These are phyloP conservation scores for Diaporthe aspalathi DNA, from an alignment of 2,329 filamentous ascomycete genomes.

Conservation along the genomic window DNA sequence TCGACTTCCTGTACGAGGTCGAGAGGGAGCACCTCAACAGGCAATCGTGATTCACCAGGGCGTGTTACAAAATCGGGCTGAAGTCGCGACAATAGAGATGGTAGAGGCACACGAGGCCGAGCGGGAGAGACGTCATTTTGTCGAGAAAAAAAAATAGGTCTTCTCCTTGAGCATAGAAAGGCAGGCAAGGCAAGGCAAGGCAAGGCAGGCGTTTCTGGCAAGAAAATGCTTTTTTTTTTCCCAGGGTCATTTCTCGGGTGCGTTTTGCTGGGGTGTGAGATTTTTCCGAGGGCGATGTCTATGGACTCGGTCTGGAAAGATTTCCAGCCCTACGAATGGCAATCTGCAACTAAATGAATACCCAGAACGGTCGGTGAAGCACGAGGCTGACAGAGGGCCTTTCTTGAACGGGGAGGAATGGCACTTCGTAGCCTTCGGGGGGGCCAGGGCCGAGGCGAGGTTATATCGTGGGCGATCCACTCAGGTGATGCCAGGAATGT, in stretches of 20 bases:
- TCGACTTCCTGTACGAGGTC: slow-evolving; percentile 98
- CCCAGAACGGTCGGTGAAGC: slow-evolving; percentile 15
- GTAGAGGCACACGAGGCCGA: slow-evolving; percentile 7
- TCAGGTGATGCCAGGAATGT: neutral
- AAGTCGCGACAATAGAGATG: slow-evolving; percentile 7
- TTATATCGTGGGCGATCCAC: slow-evolving; percentile 7
- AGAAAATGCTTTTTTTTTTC: slow-evolving; percentile 31
- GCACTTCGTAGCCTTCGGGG: neutral
- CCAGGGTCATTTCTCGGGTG: slow-evolving; percentile 14
- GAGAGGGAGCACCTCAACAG: slow-evolving; percentile 80
- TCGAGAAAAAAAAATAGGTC: slow-evolving; percentile 35
- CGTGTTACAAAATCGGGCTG: neutral
- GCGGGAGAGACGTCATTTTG: slow-evolving; percentile 28
- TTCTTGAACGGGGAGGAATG: neutral
- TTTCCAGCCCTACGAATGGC: slow-evolving; percentile 5
- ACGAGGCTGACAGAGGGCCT: slow-evolving; percentile 9
- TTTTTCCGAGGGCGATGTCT: neutral
- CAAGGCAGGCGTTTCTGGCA: slow-evolving; percentile 38
- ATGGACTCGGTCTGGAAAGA: slow-evolving; percentile 15
- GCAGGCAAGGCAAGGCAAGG: slow-evolving; percentile 1
- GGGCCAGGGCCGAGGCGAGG: slow-evolving; percentile 2
- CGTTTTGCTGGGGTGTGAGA: neutral
- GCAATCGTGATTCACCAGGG: slow-evolving; percentile 43
- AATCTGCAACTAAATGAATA: slow-evolving; percentile 29
- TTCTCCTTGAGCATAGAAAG: slow-evolving; percentile 37